A percentile compares a stretch with the other conserved stretches of the same genome.
Evolutionary conservation across 768 basidiomycete species (phyloP).

Genomic region (Sporobolomyces phaffii): DNA sequence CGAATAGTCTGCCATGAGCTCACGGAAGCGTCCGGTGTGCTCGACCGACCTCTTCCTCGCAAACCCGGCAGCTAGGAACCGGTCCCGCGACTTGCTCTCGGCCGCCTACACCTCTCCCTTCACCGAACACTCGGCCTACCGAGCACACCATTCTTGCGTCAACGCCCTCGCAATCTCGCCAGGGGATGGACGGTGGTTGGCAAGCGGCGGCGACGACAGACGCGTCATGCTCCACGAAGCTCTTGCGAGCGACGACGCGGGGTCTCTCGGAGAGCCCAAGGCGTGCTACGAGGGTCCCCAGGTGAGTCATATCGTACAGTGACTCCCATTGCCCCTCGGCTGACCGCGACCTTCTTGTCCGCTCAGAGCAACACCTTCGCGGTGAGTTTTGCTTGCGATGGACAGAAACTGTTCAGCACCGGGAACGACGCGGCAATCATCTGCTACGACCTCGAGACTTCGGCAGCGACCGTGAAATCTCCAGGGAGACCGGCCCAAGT

Average conservation of each 20-base stretch:
- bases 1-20: not conserved
- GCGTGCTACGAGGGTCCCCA: conserved; percentile 13
- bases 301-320: not conserved
- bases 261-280: not conserved
- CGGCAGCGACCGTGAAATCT: not conserved
- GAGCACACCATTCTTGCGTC: conserved; percentile 29
- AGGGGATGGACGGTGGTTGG: conserved; percentile 26
- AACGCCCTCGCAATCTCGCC: conserved; percentile 24
- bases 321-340: too few species aligned
- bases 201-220: conserved; percentile 30
- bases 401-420: not conserved
- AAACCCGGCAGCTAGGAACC: not conserved
- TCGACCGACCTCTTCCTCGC: conserved; percentile 10
- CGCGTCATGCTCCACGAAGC: conserved; percentile 26
- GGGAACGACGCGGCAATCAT: conserved; percentile 27
- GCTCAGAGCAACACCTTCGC: conserved; percentile 32
- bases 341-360: not conserved
- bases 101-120: not conserved
- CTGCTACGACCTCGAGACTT: conserved; percentile 32
- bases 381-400: conserved; percentile 12
- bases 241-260: not conserved
- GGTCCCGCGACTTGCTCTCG: not conserved
- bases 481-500: not conserved
- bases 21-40: conserved; percentile 1
- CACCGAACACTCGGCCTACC: not conserved